Conservation (phyloP, 2,329 filamentous ascomycete species). For the Trichoderma brevicompactum region DNA sequence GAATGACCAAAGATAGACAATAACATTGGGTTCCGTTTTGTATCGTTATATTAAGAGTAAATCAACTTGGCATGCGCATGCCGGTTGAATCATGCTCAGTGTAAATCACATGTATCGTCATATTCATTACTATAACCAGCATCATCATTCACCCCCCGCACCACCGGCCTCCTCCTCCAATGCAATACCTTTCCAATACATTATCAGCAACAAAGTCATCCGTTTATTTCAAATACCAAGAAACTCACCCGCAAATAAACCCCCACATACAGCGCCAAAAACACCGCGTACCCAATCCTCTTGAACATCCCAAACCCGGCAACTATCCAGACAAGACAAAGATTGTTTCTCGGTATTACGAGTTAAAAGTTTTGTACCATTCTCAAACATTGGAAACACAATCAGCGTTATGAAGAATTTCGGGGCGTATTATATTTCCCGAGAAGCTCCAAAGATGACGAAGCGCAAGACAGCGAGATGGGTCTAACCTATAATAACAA, state of each 20-base stretch:
- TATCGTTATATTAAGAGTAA: not conserved
- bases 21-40: not conserved
- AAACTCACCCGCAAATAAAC: constrained; percentile 13
- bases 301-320: constrained; percentile 3
- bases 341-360: not conserved
- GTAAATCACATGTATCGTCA: not conserved
- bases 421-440: no score
- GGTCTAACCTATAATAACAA: not conserved
- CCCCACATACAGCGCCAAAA: constrained; percentile 24
- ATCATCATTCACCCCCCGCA: not conserved
- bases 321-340: not conserved
- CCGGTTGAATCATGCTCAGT: not conserved
- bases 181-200: not conserved
- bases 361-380: not conserved
- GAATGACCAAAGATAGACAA: not conserved
- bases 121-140: not conserved
- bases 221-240: not conserved
- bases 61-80: not conserved
- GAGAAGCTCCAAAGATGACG: not conserved
- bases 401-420: not conserved
- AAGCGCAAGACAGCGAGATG: not conserved
- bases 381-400: not conserved
- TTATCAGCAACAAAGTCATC: not conserved
- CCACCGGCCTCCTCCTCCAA: constrained; percentile 7
- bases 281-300: constrained; percentile 18